Evolutionary conservation across 306 rosid genomes (phyloP).

Genomic region (Malus sieversii): DNA sequence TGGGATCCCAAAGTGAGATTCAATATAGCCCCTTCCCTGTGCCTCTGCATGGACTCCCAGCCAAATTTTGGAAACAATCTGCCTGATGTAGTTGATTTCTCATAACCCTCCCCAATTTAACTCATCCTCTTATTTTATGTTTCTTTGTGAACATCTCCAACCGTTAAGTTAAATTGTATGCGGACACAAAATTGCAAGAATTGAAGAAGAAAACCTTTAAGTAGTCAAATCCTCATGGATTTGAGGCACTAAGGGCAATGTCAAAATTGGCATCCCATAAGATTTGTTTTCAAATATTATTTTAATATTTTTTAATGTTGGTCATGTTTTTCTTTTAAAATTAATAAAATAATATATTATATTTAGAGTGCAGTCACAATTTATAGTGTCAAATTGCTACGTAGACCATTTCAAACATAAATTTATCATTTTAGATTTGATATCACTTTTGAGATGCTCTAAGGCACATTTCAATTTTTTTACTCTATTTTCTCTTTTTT

Average conservation of each 20-base stretch:
- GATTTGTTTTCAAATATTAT: no score
- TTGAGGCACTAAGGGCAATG: not conserved
- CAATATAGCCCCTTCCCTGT: constrained; percentile 84
- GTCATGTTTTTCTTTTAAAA: not conserved
- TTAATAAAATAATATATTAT: no score
- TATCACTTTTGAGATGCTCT: no score
- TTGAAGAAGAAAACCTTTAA: not conserved
- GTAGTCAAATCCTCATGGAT: not conserved
- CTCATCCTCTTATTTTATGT: not conserved
- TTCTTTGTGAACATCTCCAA: not conserved
- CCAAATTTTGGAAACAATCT: constrained; percentile 65
- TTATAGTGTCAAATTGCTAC: not conserved
- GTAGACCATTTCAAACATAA: no score
- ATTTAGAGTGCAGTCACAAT: not conserved
- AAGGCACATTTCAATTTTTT: no score
- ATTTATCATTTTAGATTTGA: no score
- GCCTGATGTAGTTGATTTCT: constrained; percentile 19
- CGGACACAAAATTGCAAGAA: not conserved
- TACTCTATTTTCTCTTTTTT: not conserved
- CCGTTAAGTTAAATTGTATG: not conserved
- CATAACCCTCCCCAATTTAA: constrained; percentile 17
- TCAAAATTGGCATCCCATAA: no score
- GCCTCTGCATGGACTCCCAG: constrained; percentile 72
- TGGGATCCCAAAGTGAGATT: constrained; percentile 56
- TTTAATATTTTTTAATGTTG: not conserved